Base-by-base conservation (phyloP, 192 early-diverging fungal species). In the Backusella luteola region DNA sequence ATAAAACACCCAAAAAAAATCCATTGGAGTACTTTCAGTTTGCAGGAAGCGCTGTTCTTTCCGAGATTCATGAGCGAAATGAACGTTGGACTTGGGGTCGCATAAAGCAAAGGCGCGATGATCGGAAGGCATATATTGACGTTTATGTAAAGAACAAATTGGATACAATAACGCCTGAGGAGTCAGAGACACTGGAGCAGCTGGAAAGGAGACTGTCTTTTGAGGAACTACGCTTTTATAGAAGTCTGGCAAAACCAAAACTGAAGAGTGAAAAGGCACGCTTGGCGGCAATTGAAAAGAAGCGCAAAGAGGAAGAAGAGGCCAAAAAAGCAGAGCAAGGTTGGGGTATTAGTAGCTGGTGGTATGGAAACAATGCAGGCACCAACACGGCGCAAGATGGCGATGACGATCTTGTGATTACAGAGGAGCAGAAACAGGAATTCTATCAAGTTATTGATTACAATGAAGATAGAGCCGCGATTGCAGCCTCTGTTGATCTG, bases 361-460 rank as follows among this genome's bases (percentile, higher is more conserved):
- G 81, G 83, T 82, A 77, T 73, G 76, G 83, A 19, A 34, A 36
- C 35, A 34, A 53, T 35, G 7, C 77, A 26, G 49, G 52, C n/a
- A 9, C 69, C 17, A 35, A 39, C 34, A 29, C 21, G 17, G 32
- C 19, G 8, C 35, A 74, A 11, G 73, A 73, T 12, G 21, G 46
- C 0, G 84, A 84, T 17, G 82, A 79, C 4, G 75, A 83, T 14
- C 69, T 85, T 4, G 77, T 82, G 39, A 89, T 96, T 49, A 92
- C 93, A 21, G 95, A 95, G 38, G 92, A 91, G 59, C 94, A 98
- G 73, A 90, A 94, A 67, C 90, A 95, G 76, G 92, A 96, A 81
- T 86, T 98, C 15, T 97, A 95, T 85, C 91, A 97, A 36, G 94
- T 94, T 9, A 98, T 98, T 71, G 97, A 98, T 69, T 98, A 93